These are phyloP conservation scores for Ophiocordyceps camponoti-rufipedis DNA, from an alignment of 2,329 filamentous ascomycete species.

Conservation along the genomic window DNA sequence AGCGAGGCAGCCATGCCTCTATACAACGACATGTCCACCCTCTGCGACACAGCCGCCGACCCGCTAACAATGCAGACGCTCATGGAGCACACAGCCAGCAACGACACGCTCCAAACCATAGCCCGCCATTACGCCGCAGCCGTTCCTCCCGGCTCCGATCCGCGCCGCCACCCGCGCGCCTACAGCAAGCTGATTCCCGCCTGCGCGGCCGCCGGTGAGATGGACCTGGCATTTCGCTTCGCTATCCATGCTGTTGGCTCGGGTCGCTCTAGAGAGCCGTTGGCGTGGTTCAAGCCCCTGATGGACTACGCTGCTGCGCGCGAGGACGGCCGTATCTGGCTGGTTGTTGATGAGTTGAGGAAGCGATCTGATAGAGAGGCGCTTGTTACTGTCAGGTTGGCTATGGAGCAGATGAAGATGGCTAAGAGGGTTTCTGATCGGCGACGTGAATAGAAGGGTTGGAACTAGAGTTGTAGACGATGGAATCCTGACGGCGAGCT, in stretches of 20 bases:
- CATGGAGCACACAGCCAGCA: conserved; percentile 10
- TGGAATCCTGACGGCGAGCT: too few relatives aligned
- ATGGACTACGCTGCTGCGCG: conserved; percentile 9
- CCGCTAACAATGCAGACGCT: conserved; percentile 12
- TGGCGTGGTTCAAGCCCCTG: conserved; percentile 12
- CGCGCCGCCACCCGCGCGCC: conserved; percentile 3
- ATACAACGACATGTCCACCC: conserved; percentile 11
- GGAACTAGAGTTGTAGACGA: neutral
- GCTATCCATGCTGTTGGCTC: conserved; percentile 5
- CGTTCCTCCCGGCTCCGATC: conserved; percentile 4
- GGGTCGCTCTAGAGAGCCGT: conserved; percentile 2
- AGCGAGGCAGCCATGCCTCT: conserved; percentile 14
- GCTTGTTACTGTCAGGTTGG: neutral
- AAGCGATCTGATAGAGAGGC: conserved; percentile 2
- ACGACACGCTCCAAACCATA: conserved; percentile 9
- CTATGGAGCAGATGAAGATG: conserved; percentile 5
- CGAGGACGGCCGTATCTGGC: conserved; percentile 15
- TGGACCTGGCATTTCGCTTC: conserved; percentile 17
- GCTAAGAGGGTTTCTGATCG: neutral
- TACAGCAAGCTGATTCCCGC: conserved; percentile 11
- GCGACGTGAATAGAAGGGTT: neutral
- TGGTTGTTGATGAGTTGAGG: conserved; percentile 12
- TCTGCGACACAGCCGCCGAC: conserved; percentile 11
- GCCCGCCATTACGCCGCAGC: conserved; percentile 12
- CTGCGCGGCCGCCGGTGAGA: conserved; percentile 11